phyloP scores from a whole-genome alignment of 2,329 filamentous ascomycete species.

The Fusarium albidum region DNA sequence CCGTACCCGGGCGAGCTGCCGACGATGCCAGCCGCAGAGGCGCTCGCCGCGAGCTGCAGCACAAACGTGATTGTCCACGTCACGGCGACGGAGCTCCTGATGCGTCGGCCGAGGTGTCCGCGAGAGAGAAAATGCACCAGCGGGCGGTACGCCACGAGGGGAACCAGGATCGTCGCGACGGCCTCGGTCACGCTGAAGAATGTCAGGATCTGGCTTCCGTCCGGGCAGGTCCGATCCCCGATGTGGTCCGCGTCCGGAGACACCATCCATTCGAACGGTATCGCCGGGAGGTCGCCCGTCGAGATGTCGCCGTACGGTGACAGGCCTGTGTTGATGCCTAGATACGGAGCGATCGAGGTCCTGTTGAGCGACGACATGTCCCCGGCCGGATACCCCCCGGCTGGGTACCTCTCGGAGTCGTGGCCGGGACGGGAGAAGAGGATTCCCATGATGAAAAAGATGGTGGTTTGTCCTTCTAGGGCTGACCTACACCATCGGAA shows the following conservation, averaged over 20 bases:
- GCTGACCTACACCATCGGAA: background rate
- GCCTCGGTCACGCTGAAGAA: constrained; percentile 34
- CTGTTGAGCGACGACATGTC: constrained; percentile 17
- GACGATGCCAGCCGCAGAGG: constrained; percentile 30
- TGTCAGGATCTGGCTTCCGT: constrained; percentile 17
- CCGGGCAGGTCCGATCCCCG: constrained; percentile 18
- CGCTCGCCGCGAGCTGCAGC: constrained; percentile 32
- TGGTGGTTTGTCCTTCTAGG: no score
- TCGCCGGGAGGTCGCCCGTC: constrained; percentile 19
- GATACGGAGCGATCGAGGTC: constrained; percentile 29
- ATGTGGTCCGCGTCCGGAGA: constrained; percentile 20
- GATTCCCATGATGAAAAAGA: constrained; percentile 18
- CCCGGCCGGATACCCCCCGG: constrained; percentile 11
- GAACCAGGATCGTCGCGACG: constrained; percentile 19
- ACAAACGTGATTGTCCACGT: constrained; percentile 28
- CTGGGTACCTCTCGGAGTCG: constrained; percentile 7
- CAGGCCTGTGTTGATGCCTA: constrained; percentile 30
- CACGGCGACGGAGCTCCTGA: constrained; percentile 13
- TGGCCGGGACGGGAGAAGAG: constrained; percentile 24
- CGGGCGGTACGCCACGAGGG: constrained; percentile 29
- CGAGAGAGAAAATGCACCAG: constrained; percentile 28
- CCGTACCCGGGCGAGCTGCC: constrained; percentile 32
- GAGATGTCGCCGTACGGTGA: constrained; percentile 22
- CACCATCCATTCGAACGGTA: constrained; percentile 38
- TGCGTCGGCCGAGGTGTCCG: constrained; percentile 23